Conservation (phyloP, 2,329 filamentous ascomycete species). For the Chalaropsis thielavioides region DNA sequence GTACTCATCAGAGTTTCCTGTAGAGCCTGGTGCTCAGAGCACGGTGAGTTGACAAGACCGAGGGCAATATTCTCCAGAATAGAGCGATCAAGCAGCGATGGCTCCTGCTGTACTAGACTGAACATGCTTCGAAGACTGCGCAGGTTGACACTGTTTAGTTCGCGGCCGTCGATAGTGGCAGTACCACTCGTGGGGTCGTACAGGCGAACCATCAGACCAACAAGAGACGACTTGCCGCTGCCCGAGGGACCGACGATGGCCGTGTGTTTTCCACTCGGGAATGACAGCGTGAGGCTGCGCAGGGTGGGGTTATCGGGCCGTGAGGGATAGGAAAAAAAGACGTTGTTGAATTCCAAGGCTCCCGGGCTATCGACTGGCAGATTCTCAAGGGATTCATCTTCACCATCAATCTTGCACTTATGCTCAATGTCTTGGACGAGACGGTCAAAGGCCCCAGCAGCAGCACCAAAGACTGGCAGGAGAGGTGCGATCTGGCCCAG, state of each 20-base stretch:
- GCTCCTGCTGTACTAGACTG: conserved; percentile 33
- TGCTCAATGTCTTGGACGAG: conserved; percentile 44
- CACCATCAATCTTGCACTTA: conserved; percentile 32
- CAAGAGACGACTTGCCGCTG: conserved; percentile 43
- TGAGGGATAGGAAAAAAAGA: conserved; percentile 33
- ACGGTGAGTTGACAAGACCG: conserved; percentile 32
- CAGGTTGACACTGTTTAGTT: conserved; percentile 36
- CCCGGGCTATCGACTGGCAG: conserved; percentile 22
- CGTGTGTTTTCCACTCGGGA: conserved; percentile 36
- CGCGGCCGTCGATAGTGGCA: conserved; percentile 34
- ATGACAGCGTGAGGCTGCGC: conserved; percentile 32
- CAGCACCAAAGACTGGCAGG: conserved; percentile 44
- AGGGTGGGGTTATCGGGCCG: conserved; percentile 31
- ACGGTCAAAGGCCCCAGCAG: conserved; percentile 43
- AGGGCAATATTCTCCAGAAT: conserved; percentile 39
- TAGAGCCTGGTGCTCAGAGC: conserved; percentile 28
- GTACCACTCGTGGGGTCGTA: conserved; percentile 40
- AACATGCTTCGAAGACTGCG: conserved; percentile 29
- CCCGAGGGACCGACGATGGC: conserved; percentile 46
- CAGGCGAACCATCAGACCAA: conserved; percentile 40
- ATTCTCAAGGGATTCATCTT: conserved; percentile 21
- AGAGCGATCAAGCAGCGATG: conserved; percentile 32
- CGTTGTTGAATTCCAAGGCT: conserved; percentile 31
- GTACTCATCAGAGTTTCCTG: conserved; percentile 34
- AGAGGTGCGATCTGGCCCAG: conserved; percentile 49